phyloP scores from a whole-genome alignment of 192 early-diverging fungal species.

The Haplosporangium gracile region DNA sequence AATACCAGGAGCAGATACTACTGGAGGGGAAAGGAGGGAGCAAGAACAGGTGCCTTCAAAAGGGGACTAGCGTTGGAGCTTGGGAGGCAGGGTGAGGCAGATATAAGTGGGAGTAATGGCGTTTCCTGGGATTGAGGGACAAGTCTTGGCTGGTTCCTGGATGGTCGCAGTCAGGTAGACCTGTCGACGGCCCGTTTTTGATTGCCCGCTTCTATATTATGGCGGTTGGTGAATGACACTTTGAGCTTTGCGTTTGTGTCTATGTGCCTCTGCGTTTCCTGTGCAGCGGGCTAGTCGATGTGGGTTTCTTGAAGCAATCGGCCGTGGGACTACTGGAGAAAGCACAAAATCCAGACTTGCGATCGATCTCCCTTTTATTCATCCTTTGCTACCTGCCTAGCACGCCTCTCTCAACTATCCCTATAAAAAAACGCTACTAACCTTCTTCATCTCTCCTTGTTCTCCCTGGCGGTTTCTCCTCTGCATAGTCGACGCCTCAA shows the following conservation, averaged over 20 bases:
- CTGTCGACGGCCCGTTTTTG: background rate
- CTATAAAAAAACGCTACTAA: background rate
- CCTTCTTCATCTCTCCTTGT: background rate
- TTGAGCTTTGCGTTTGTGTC: background rate
- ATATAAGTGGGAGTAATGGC: background rate
- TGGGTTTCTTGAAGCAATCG: background rate
- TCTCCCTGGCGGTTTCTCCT: background rate
- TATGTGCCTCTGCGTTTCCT: background rate
- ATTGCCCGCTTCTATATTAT: background rate
- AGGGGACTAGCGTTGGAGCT: background rate
- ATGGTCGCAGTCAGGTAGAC: background rate
- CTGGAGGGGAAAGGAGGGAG: background rate
- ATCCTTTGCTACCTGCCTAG: background rate
- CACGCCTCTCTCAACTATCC: background rate
- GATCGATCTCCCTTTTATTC: background rate
- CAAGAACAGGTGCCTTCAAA: background rate
- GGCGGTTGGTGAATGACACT: background rate
- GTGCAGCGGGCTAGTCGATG: background rate
- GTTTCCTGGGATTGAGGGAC: background rate
- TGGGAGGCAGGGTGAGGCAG: background rate
- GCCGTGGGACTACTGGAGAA: background rate
- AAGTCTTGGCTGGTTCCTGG: background rate
- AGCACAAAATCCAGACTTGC: background rate
- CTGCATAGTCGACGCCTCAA: constrained; percentile 84
- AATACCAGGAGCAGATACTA: background rate